Base-by-base conservation (phyloP, 2,329 filamentous ascomycete species). In the Neoascochyta sp. region DNA sequence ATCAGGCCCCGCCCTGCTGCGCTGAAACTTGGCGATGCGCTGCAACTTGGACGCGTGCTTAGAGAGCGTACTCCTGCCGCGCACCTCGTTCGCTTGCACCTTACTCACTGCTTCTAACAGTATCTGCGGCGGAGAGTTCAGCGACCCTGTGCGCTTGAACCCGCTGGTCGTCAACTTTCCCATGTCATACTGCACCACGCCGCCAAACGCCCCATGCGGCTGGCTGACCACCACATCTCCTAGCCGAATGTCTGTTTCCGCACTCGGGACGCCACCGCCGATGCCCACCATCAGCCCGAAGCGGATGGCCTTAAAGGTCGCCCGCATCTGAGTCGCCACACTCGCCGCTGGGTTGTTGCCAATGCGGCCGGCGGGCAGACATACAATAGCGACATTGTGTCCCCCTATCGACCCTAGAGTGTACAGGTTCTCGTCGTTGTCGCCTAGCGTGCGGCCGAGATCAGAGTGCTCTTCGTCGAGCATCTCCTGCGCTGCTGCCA, bases 331-430 rank as follows among this genome's bases (percentile, higher is more conserved):
- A n/a, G 29, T 45, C 3, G 51, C 53, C 9, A 54, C 54, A 2
- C 34, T 41, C 12, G 59, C 57, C 1, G 62, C 53, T 4, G 52
- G 35, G 21, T 21, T 51, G 3, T 29, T 62, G 9, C 63, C 63
- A 22, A 50, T 48, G 9, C 13, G 24, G 4, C 34, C 34, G 4
- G 11, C 21, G 8, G 34, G 34, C 3, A 36, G 21, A 18, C 24
- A 32, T 8, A 24, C 21, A 8, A 32, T 28, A 0, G 25, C 28
- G 1, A 36, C 16, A 8, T 32, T 32, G 21, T 36, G 34, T 9
- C 27, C 28, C 11, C 24, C 28, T 7, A 36, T 15, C 14, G 19
- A 13, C 19, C 34, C 28, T 4, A 16, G 20, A 7, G 24, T 22
- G n/a, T 36, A 32, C 7, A 36, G 16, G 4, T 36, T 36, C 4